Base-by-base conservation (phyloP, 176 grass and related monocot genomes). In the Poa pratensis region DNA sequence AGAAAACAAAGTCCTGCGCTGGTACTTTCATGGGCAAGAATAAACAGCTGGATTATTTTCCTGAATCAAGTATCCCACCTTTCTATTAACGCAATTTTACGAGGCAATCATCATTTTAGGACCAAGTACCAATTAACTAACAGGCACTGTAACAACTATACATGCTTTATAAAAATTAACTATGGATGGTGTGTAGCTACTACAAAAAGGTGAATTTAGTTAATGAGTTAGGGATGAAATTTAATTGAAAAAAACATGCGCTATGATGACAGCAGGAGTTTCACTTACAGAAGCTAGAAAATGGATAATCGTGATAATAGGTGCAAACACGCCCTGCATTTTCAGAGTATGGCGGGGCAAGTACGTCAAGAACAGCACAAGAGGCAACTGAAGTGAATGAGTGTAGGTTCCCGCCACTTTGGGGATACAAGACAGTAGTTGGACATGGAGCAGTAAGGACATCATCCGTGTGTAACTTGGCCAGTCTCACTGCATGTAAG, bases 351-450 rank as follows among this genome's bases (percentile, higher is more conserved):
- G 90, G 90, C 20, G 93, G 93, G 28, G 93, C 85, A 65, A 94
- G 88, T 49, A 94, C 90, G 77, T 94, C 93, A 43, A 94, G 90
- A 65, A 94, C 85, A 86, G 93, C 93, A 90, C 93, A 94, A 55
- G 90, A 90, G 67, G 83, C 75, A 40, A 94, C 93, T 70, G 93
- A 89, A 63, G 93, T 94, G 83, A 94, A 94, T 72, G 87, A 92
- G 39, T 94, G 93, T 52, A 94, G 20, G 79, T 94, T 94, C 46
- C 93, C 93, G 20, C 90, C 90, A 92, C 79, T 92, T 86, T 80
- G 81, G 26, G 93, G 90, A 80, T 90, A 94, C 83, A 94, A 75
- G 78, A 92, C 50, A 11, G 87, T 86, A 51, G 93, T 88, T 72
- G 93, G 85, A 84, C 88, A 92, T 28, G 90, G 83, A 30, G 93